phyloP scores from a whole-genome alignment of 768 basidiomycete genomes.

The Lentinula guzmanii region DNA sequence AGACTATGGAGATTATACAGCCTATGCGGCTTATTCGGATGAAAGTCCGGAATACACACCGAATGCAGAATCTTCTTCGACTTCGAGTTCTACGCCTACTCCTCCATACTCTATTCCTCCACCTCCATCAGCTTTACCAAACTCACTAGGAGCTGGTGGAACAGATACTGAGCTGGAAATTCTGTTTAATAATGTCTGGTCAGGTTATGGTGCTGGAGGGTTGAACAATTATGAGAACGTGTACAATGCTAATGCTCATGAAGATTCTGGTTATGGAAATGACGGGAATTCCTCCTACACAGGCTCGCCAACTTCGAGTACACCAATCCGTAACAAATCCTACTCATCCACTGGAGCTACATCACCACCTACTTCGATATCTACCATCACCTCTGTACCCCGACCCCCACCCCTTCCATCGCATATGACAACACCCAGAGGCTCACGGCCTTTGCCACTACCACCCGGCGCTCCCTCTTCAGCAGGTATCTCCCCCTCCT shows the following conservation, averaged over 20 bases:
- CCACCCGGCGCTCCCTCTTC: too few relatives aligned
- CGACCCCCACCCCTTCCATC: too few relatives aligned
- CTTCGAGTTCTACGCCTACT: not conserved
- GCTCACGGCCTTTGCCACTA: not conserved
- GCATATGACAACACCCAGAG: too few relatives aligned
- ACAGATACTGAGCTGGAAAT: conserved; percentile 64
- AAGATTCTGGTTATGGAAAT: not conserved
- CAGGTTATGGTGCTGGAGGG: conserved; percentile 49
- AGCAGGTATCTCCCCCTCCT: not conserved
- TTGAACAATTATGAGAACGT: not conserved
- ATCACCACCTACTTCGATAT: too few relatives aligned
- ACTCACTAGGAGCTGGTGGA: too few relatives aligned
- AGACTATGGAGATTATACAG: not conserved
- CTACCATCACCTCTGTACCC: too few relatives aligned
- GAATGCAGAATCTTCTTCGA: not conserved
- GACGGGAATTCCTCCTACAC: not conserved
- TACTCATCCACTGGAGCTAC: too few relatives aligned
- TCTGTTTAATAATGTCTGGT: conserved; percentile 73
- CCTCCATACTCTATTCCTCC: not conserved
- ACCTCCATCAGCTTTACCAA: not conserved
- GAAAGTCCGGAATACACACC: not conserved
- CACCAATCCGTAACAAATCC: too few relatives aligned
- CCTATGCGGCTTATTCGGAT: not conserved
- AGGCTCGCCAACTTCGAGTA: too few relatives aligned
- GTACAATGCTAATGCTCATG: too few relatives aligned